These are phyloP conservation scores for Sporothrix globosa DNA, from an alignment of 2,329 filamentous ascomycete genomes.

Conservation along the genomic window DNA sequence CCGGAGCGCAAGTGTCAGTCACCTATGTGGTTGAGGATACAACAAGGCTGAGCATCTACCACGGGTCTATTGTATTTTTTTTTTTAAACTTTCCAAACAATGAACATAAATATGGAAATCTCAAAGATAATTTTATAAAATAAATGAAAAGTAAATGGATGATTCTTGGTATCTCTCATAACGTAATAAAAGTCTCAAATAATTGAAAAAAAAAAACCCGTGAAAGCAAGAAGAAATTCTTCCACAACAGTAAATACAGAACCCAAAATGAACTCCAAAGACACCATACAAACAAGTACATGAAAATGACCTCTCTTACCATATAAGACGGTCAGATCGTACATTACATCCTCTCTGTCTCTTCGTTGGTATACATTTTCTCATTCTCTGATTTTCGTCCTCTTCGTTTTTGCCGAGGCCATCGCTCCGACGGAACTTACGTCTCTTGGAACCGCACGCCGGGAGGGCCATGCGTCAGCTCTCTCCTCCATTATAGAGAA, in stretches of 20 bases:
- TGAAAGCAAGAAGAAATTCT: background rate
- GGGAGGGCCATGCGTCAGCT: background rate
- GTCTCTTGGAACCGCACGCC: too few relatives aligned
- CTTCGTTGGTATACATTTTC: background rate
- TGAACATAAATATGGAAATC: too few relatives aligned
- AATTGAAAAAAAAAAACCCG: background rate
- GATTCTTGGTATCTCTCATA: background rate
- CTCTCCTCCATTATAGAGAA: constrained; percentile 62
- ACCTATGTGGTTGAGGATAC: too few relatives aligned
- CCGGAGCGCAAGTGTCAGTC: background rate
- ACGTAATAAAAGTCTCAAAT: background rate
- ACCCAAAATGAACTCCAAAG: background rate
- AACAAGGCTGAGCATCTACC: too few relatives aligned
- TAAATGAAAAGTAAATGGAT: background rate
- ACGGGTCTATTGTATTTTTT: too few relatives aligned
- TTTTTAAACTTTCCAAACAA: too few relatives aligned
- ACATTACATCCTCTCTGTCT: constrained; percentile 2
- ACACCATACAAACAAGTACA: background rate
- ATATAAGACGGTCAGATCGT: background rate
- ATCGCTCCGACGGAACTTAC: too few relatives aligned
- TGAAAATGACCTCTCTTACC: background rate
- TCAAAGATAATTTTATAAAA: background rate
- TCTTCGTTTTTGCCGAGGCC: too few relatives aligned
- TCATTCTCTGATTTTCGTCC: background rate
- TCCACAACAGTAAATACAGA: background rate